Evolutionary conservation across 108 stramenopile genomes (phyloP).

Genomic region (Mayamaea pseudoterrestris): DNA sequence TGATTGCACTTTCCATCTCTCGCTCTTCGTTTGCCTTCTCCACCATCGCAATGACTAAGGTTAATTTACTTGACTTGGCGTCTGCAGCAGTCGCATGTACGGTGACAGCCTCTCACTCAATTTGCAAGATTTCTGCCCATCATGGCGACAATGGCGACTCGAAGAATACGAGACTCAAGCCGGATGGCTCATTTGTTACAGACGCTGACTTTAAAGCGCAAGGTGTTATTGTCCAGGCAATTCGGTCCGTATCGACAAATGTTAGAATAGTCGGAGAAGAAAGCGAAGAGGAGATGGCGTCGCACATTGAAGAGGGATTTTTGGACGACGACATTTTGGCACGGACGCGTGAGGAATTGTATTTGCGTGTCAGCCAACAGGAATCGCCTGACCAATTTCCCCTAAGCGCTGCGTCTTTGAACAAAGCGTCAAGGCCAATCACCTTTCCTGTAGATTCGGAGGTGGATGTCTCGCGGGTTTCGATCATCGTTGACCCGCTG

Average conservation of each 20-base stretch:
- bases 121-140: slow-evolving; percentile 12
- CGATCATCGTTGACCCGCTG: slow-evolving; percentile 74
- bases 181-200: slow-evolving; percentile 44
- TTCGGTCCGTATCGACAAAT: slow-evolving; percentile 10
- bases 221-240: slow-evolving; percentile 25
- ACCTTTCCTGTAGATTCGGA: background rate
- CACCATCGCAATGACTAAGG: too few relatives aligned
- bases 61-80: slow-evolving; percentile 35
- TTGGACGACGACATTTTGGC: slow-evolving; percentile 12
- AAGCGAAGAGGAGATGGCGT: slow-evolving; percentile 21
- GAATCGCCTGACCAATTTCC: background rate
- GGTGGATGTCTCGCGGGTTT: slow-evolving; percentile 22
- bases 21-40: too few relatives aligned
- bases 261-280: slow-evolving; percentile 52
- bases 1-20: too few relatives aligned
- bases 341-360: slow-evolving; percentile 3
- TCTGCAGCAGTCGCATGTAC: slow-evolving; percentile 22
- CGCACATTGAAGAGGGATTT: slow-evolving; percentile 9
- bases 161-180: slow-evolving; percentile 28
- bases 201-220: slow-evolving; percentile 50
- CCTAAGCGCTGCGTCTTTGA: background rate
- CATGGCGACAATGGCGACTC: slow-evolving; percentile 3
- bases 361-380: background rate
- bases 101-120: slow-evolving; percentile 28
- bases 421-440: too few relatives aligned